Evolutionary conservation across 768 basidiomycete genomes (phyloP).

Genomic region (Inosperma sp.): DNA sequence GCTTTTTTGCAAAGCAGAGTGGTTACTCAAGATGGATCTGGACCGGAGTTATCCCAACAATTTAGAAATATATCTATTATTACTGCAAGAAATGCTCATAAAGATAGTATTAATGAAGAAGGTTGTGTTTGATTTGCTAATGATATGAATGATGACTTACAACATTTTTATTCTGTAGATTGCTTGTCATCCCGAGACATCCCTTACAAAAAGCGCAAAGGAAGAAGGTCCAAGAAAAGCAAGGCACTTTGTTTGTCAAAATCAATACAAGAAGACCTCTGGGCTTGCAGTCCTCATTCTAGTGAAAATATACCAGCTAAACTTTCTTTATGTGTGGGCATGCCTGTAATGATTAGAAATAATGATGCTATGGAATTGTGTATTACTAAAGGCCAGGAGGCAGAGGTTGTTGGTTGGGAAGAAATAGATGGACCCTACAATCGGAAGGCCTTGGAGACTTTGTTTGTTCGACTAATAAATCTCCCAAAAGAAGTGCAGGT

Average conservation of each 20-base stretch:
- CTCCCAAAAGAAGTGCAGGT: slow-evolving; percentile 23
- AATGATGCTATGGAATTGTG: slow-evolving; percentile 28
- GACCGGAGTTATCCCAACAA: slow-evolving; percentile 9
- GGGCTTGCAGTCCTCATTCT: slow-evolving; percentile 9
- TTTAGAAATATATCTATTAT: slow-evolving; percentile 34
- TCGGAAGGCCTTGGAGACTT: slow-evolving; percentile 19
- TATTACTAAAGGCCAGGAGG: too few relatives aligned
- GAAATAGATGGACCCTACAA: neutral
- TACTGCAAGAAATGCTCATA: slow-evolving; percentile 26
- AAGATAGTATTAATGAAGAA: slow-evolving; percentile 30
- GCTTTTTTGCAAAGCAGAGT: slow-evolving; percentile 22
- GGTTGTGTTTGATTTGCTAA: slow-evolving; percentile 28
- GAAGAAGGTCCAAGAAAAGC: neutral
- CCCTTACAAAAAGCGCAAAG: too few relatives aligned
- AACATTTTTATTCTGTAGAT: slow-evolving; percentile 19
- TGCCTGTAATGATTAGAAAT: slow-evolving; percentile 27
- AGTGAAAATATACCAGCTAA: slow-evolving; percentile 21
- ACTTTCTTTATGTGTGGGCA: slow-evolving; percentile 23
- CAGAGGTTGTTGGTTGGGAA: slow-evolving; percentile 15
- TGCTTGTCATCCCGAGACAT: too few relatives aligned
- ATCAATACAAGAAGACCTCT: slow-evolving; percentile 13
- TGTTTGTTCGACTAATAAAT: slow-evolving; percentile 25
- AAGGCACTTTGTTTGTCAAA: neutral
- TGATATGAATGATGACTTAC: slow-evolving; percentile 22
- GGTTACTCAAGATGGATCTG: slow-evolving; percentile 5